These are phyloP conservation scores for Lentithecium fluviatile DNA, from an alignment of 495 filamentous ascomycete species.

Conservation along the genomic window DNA sequence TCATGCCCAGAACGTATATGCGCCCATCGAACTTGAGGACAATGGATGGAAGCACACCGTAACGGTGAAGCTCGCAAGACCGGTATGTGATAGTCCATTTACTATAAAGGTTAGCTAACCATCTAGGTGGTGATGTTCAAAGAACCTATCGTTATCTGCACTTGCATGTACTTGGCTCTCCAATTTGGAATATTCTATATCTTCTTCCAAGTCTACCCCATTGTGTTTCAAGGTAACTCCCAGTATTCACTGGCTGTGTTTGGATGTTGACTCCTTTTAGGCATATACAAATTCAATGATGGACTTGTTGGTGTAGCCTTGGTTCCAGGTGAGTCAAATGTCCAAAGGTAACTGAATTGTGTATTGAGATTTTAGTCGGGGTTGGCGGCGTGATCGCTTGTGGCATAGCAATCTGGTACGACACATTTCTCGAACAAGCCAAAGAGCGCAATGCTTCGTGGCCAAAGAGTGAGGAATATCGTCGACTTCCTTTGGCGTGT, in stretches of 20 bases:
- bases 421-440: background rate
- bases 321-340: no score
- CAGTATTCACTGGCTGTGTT: background rate
- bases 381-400: no score
- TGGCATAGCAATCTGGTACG: no score
- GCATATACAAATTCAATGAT: no score
- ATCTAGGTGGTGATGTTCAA: background rate
- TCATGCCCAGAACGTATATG: background rate
- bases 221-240: background rate
- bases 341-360: no score
- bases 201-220: conserved; percentile 1
- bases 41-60: background rate
- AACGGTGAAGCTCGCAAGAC: conserved; percentile 1
- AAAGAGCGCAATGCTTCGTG: conserved; percentile 1
- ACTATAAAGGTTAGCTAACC: background rate
- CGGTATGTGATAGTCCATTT: background rate
- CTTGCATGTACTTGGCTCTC: background rate
- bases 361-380: no score
- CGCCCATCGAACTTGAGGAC: background rate
- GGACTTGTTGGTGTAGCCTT: no score
- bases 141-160: background rate
- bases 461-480: conserved; percentile 7
- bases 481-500: conserved; percentile 4
- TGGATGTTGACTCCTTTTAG: no score
- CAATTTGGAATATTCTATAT: conserved; percentile 1